A percentile compares a stretch with the other conserved stretches of the same genome.
These are phyloP conservation scores for Fusarium algeriense DNA, from an alignment of 2,329 filamentous ascomycete genomes.

Conservation along the genomic window DNA sequence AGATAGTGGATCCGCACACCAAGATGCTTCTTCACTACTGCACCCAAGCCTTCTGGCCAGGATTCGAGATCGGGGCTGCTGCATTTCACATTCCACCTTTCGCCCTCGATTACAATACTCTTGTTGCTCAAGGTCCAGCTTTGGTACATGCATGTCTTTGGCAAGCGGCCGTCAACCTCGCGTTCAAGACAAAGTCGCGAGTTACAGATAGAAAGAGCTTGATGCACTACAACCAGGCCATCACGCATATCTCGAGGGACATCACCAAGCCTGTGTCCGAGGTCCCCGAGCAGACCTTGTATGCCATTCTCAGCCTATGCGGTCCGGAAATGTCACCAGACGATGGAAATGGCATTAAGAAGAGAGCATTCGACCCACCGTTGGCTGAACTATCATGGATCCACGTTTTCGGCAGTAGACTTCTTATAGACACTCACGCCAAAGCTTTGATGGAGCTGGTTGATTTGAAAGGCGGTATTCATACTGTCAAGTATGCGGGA, in stretches of 20 bases:
- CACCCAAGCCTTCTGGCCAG: conserved; percentile 22
- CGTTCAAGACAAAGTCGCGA: not conserved
- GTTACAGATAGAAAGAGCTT: not conserved
- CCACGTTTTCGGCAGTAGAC: conserved; percentile 11
- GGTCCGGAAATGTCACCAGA: not conserved
- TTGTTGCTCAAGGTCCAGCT: conserved; percentile 15
- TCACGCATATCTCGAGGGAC: not conserved
- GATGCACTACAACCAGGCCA: not conserved
- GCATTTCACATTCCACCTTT: conserved; percentile 15
- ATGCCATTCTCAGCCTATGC: conserved; percentile 10
- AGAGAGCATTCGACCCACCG: not conserved
- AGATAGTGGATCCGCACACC: conserved; percentile 2
- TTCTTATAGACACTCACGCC: not conserved
- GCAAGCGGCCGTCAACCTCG: conserved; percentile 10
- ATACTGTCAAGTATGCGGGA: not conserved
- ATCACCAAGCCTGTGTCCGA: not conserved
- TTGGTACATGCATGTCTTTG: conserved; percentile 6
- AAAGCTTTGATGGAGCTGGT: conserved; percentile 5
- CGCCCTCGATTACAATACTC: conserved; percentile 4
- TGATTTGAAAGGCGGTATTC: conserved; percentile 3
- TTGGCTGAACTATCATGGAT: conserved; percentile 12
- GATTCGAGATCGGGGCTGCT: not conserved
- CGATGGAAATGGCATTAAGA: not conserved
- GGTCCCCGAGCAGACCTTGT: conserved; percentile 11
- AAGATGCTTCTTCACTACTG: conserved; percentile 17